phyloP scores from a whole-genome alignment of 352 stramenopile species.

The Plasmopara muralis region DNA sequence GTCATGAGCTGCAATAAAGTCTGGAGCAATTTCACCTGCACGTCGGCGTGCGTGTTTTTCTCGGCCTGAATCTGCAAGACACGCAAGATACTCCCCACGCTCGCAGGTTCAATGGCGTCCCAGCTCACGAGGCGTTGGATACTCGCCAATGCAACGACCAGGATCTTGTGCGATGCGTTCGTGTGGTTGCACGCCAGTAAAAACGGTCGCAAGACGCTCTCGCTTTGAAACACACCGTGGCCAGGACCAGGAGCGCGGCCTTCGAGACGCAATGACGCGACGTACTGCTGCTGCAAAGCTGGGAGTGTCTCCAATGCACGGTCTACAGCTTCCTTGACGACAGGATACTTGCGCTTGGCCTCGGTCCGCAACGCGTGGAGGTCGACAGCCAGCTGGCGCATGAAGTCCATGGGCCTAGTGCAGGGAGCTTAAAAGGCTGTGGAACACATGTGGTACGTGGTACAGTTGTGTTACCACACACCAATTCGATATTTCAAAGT shows the following conservation, averaged over 20 bases:
- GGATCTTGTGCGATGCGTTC: conserved; percentile 90
- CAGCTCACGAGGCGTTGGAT: conserved; percentile 94
- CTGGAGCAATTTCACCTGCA: conserved; percentile 86
- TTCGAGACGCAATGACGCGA: conserved; percentile 66
- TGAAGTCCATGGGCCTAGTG: conserved; percentile 77
- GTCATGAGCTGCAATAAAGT: conserved; percentile 84
- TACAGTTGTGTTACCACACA: too few relatives aligned
- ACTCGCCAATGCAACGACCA: conserved; percentile 90
- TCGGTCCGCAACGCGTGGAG: conserved; percentile 79
- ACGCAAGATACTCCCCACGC: conserved; percentile 92
- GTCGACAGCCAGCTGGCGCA: conserved; percentile 85
- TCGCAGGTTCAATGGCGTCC: conserved; percentile 92
- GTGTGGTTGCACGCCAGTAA: conserved; percentile 96
- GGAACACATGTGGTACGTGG: too few relatives aligned
- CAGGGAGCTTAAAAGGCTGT: conserved; percentile 1
- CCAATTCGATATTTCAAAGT: too few relatives aligned
- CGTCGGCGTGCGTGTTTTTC: conserved; percentile 74
- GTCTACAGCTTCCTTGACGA: conserved; percentile 95
- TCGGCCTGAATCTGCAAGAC: conserved; percentile 95
- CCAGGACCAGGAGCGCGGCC: conserved; percentile 76
- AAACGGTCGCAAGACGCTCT: conserved; percentile 95
- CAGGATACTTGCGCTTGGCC: conserved; percentile 87
- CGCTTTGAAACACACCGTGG: conserved; percentile 89
- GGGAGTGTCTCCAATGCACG: conserved; percentile 91
- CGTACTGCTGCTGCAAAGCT: conserved; percentile 93